phyloP scores from a whole-genome alignment of 371 early-diverging fungal genomes.

The Pancytospora philotis region DNA sequence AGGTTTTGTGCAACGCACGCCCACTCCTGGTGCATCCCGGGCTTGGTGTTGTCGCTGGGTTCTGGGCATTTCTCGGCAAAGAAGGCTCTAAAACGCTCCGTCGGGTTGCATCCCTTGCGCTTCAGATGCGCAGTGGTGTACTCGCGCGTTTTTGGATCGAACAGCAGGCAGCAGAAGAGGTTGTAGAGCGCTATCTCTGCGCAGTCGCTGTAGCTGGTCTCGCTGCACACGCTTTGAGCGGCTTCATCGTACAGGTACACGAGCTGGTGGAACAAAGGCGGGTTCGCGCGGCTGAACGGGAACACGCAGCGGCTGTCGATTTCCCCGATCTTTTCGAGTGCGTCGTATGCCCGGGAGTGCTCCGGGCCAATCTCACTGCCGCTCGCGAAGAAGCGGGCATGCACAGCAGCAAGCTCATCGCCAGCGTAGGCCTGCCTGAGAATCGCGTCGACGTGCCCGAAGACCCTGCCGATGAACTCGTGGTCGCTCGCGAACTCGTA shows the following conservation, averaged over 20 bases:
- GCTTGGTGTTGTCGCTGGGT: too few relatives aligned
- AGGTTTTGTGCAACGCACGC: background rate
- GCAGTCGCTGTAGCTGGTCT: background rate
- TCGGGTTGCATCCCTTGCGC: background rate
- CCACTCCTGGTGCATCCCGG: conserved; percentile 1
- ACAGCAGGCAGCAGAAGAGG: conserved; percentile 1
- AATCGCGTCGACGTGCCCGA: background rate
- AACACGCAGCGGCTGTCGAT: background rate
- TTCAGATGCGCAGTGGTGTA: background rate
- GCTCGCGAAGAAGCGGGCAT: background rate
- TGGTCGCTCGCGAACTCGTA: background rate
- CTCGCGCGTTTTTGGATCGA: background rate
- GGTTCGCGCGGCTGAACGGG: background rate
- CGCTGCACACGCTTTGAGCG: background rate
- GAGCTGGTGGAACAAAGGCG: background rate
- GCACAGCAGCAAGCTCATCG: too few relatives aligned
- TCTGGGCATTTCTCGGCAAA: background rate
- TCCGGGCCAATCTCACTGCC: background rate
- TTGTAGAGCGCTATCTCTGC: background rate
- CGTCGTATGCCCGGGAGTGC: background rate
- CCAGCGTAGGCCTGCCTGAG: too few relatives aligned
- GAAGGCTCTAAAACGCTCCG: background rate
- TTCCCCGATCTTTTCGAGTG: background rate
- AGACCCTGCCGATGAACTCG: background rate
- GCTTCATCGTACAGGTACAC: background rate